phyloP scores from a whole-genome alignment of 768 basidiomycete species.

The Harrya chromipes region DNA sequence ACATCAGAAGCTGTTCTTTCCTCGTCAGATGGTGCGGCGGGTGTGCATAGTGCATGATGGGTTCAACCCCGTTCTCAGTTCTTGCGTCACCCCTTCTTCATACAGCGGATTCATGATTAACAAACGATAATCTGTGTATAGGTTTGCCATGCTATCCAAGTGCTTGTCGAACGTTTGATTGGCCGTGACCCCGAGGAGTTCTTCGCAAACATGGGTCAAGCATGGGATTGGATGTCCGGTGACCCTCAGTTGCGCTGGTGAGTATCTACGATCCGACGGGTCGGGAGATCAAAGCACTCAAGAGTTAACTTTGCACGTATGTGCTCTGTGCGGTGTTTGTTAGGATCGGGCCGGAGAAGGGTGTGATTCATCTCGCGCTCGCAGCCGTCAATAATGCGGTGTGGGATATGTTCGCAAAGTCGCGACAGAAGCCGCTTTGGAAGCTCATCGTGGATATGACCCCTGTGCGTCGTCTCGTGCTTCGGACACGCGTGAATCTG shows the following conservation, averaged over 20 bases:
- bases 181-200: slow-evolving; percentile 79
- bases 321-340: background rate
- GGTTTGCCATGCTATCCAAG: slow-evolving; percentile 77
- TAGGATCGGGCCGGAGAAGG: slow-evolving; percentile 91
- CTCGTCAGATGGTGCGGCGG: background rate
- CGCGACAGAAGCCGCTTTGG: slow-evolving; percentile 84
- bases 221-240: slow-evolving; percentile 80
- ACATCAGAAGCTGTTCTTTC: background rate
- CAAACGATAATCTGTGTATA: background rate
- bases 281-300: background rate
- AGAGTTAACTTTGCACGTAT: background rate
- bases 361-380: slow-evolving; percentile 85
- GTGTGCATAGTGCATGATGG: background rate
- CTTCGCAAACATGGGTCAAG: slow-evolving; percentile 84
- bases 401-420: slow-evolving; percentile 87
- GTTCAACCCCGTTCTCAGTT: no score
- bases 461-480: slow-evolving; percentile 41
- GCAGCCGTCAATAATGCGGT: slow-evolving; percentile 87
- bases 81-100: background rate
- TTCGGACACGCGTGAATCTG: slow-evolving; percentile 7
- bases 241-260: slow-evolving; percentile 90
- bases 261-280: slow-evolving; percentile 16
- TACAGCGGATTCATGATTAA: background rate
- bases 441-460: slow-evolving; percentile 89
- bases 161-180: slow-evolving; percentile 75